Evolutionary conservation across 2,329 filamentous ascomycete genomes (phyloP).

Genomic region (Didymella segeticola): DNA sequence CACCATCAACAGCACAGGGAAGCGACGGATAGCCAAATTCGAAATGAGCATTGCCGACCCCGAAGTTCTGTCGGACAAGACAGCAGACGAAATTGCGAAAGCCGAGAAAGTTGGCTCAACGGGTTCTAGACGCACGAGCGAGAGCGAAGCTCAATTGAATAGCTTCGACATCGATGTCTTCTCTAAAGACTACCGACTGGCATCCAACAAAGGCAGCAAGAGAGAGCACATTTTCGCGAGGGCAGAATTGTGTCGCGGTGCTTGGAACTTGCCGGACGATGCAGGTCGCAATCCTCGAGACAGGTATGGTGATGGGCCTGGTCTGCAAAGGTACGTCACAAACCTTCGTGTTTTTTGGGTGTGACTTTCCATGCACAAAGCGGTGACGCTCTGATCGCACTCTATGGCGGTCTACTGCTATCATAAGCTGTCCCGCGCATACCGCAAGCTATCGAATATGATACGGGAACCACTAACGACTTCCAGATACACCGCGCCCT

Average conservation of each 20-base stretch:
- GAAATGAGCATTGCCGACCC: constrained; percentile 66
- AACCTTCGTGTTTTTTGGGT: neutral
- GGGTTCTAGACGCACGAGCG: constrained; percentile 25
- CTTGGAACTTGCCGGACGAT: constrained; percentile 44
- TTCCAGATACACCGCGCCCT: constrained; percentile 57
- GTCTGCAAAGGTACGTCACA: constrained; percentile 45
- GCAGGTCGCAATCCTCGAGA: constrained; percentile 41
- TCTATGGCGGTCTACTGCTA: constrained; percentile 5
- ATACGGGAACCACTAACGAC: constrained; percentile 22
- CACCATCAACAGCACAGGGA: constrained; percentile 76
- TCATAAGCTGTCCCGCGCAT: constrained; percentile 4
- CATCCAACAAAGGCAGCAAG: constrained; percentile 21
- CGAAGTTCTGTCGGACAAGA: constrained; percentile 37
- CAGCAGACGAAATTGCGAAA: constrained; percentile 21
- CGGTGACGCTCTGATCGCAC: neutral
- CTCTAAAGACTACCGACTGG: constrained; percentile 38
- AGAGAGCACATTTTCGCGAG: constrained; percentile 52
- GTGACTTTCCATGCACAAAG: neutral
- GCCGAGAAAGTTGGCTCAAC: constrained; percentile 38
- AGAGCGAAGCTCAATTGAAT: constrained; percentile 25
- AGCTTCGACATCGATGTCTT: constrained; percentile 46
- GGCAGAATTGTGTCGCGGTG: constrained; percentile 49
- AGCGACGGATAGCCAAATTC: constrained; percentile 78
- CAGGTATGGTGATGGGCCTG: constrained; percentile 45
- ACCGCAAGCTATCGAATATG: constrained; percentile 9